Conservation (phyloP, 2,329 filamentous ascomycete genomes). For the Microsporum audouinii region DNA sequence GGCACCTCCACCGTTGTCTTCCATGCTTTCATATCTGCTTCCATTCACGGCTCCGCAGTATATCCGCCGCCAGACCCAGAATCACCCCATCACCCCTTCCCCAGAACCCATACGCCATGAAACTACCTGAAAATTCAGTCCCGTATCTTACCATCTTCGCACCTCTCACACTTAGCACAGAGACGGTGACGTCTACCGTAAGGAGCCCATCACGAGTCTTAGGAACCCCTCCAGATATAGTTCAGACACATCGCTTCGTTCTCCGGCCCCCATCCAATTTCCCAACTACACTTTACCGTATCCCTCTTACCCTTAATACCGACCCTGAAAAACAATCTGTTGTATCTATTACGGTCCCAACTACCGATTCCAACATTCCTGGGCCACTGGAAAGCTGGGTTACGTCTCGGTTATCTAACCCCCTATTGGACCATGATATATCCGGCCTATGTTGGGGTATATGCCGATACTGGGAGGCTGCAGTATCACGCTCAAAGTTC, state of each 20-base stretch:
- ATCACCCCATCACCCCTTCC: slow-evolving; percentile 31
- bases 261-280: slow-evolving; percentile 30
- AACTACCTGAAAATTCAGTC: slow-evolving; percentile 44
- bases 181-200: slow-evolving; percentile 16
- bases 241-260: slow-evolving; percentile 27
- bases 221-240: slow-evolving; percentile 16
- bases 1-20: slow-evolving; percentile 23
- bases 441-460: slow-evolving; percentile 34
- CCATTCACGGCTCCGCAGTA: slow-evolving; percentile 26
- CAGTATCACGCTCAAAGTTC: slow-evolving; percentile 27
- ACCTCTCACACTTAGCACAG: slow-evolving; percentile 45
- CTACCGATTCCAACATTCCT: slow-evolving; percentile 18
- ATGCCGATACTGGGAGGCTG: slow-evolving; percentile 33
- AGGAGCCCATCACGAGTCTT: slow-evolving; percentile 4
- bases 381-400: slow-evolving; percentile 26
- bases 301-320: slow-evolving; percentile 27
- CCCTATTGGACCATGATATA: slow-evolving; percentile 28
- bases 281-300: slow-evolving; percentile 23
- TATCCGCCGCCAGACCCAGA: slow-evolving; percentile 1
- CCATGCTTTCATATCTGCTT: slow-evolving; percentile 30
- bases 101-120: slow-evolving; percentile 55
- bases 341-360: slow-evolving; percentile 23
- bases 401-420: slow-evolving; percentile 24
- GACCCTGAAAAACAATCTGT: slow-evolving; percentile 26
- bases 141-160: slow-evolving; percentile 62